These are phyloP conservation scores for Sonneratia caseolaris DNA, from an alignment of 345 rosid genomes.

Conservation along the genomic window DNA sequence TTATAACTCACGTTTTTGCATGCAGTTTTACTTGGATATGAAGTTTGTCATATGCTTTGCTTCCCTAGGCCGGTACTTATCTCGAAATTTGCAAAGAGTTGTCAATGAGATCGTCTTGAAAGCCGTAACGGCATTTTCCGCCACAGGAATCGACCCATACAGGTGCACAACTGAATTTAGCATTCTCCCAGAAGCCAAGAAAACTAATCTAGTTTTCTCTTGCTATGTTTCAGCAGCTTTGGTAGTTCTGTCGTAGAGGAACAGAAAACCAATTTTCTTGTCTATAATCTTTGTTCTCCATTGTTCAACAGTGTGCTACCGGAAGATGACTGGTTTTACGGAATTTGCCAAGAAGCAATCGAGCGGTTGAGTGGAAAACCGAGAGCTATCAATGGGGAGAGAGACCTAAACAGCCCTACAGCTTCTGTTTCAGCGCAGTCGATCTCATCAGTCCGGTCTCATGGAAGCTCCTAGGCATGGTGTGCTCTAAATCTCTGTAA, in stretches of 20 bases:
- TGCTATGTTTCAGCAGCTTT: background rate
- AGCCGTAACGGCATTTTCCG: slow-evolving; percentile 71
- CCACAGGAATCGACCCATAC: slow-evolving; percentile 88
- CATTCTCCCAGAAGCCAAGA: background rate
- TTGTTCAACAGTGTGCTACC: slow-evolving; percentile 58
- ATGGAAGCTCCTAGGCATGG: slow-evolving; percentile 53
- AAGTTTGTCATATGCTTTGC: slow-evolving; percentile 89
- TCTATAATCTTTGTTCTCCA: background rate
- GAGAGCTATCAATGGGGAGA: slow-evolving; percentile 66
- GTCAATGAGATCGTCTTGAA: slow-evolving; percentile 80
- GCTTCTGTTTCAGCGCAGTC: slow-evolving; percentile 97
- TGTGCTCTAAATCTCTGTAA: slow-evolving; percentile 22
- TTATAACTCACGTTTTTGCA: slow-evolving; percentile 5
- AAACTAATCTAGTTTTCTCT: background rate
- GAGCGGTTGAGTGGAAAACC: slow-evolving; percentile 84
- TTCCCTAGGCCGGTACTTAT: slow-evolving; percentile 91
- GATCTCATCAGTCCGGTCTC: slow-evolving; percentile 84
- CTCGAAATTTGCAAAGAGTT: slow-evolving; percentile 80
- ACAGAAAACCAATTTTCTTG: background rate
- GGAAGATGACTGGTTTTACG: slow-evolving; percentile 87
- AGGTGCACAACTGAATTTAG: slow-evolving; percentile 34
- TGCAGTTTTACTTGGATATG: slow-evolving; percentile 94
- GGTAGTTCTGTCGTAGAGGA: background rate
- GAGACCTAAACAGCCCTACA: slow-evolving; percentile 79
- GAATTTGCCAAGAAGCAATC: slow-evolving; percentile 65